Evolutionary conservation across 768 basidiomycete species (phyloP).

Genomic region (Holtermanniella nyarrowii): DNA sequence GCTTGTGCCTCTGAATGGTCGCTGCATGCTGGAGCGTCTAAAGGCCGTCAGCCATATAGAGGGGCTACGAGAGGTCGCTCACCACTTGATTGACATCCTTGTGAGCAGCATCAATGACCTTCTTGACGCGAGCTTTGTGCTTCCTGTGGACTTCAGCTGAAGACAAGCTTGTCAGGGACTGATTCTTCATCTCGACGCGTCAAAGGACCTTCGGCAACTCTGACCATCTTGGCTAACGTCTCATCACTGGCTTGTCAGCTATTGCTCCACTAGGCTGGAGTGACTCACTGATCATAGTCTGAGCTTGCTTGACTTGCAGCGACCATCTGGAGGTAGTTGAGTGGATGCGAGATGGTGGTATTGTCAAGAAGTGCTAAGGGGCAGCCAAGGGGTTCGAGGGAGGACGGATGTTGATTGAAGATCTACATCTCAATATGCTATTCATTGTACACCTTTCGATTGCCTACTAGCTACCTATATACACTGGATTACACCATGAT

Average conservation of each 20-base stretch:
- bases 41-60: background rate
- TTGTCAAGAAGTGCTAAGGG: background rate
- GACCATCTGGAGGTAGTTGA: background rate
- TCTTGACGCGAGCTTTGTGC: background rate
- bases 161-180: background rate
- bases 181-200: background rate
- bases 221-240: background rate
- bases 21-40: background rate
- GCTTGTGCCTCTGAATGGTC: background rate
- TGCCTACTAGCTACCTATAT: background rate
- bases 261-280: background rate
- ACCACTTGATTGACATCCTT: background rate
- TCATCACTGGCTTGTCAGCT: background rate
- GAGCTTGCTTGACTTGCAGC: background rate
- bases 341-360: background rate
- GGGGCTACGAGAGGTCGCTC: background rate
- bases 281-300: background rate
- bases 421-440: background rate
- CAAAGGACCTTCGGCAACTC: background rate
- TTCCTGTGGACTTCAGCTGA: background rate
- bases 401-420: background rate
- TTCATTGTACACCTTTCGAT: background rate
- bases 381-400: background rate
- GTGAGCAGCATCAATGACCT: background rate
- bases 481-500: no score